Evolutionary conservation across 441 rosid genomes (phyloP).

Genomic region (Erysimum pusillum): DNA sequence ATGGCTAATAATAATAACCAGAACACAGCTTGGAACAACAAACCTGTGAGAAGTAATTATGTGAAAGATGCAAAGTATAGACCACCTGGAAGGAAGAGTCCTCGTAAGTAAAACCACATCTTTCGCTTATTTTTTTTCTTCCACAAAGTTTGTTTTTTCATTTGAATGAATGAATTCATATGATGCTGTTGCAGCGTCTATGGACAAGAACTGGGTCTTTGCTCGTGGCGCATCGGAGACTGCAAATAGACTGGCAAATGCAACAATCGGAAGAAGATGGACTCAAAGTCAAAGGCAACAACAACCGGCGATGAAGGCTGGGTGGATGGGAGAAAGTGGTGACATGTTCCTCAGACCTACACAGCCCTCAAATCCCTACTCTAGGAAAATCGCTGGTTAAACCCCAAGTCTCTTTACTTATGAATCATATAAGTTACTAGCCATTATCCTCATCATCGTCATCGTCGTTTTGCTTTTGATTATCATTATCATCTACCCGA

Average conservation of each 20-base stretch:
- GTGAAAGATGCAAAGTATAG: constrained; percentile 67
- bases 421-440: constrained; percentile 9
- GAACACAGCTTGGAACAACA: constrained; percentile 64
- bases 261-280: constrained; percentile 52
- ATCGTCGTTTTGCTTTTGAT: background rate
- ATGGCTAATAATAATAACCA: constrained; percentile 66
- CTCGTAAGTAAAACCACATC: constrained; percentile 59
- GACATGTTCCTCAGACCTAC: constrained; percentile 62
- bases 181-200: constrained; percentile 45
- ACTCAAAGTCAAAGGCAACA: constrained; percentile 39
- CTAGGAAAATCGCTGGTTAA: constrained; percentile 71
- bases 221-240: constrained; percentile 57
- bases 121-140: background rate
- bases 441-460: background rate
- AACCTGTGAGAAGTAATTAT: constrained; percentile 49
- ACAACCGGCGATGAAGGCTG: constrained; percentile 77
- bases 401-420: background rate
- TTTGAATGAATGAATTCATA: background rate
- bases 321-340: constrained; percentile 70
- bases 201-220: constrained; percentile 53
- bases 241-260: constrained; percentile 59
- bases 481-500: background rate
- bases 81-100: constrained; percentile 80
- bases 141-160: background rate
- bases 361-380: constrained; percentile 58